phyloP scores from a whole-genome alignment of 1,284 basidiomycete species.

The Trametes hirsuta region DNA sequence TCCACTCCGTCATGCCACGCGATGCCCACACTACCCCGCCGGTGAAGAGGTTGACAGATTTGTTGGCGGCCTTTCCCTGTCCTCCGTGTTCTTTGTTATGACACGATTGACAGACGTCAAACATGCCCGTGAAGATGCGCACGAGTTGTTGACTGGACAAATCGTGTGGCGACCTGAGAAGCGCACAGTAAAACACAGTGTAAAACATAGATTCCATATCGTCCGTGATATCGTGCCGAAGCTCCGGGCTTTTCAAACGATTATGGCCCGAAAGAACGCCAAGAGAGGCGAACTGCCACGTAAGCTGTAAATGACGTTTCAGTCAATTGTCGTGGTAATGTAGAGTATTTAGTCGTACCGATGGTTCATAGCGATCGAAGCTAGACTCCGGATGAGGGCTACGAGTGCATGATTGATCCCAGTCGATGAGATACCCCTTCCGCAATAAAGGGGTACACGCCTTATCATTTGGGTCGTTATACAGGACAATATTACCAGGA shows the following conservation, averaged over 20 bases:
- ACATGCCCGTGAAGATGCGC: too few species aligned
- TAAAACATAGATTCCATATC: conserved; percentile 12
- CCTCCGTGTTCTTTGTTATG: too few species aligned
- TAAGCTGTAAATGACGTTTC: not conserved
- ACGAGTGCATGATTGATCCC: not conserved
- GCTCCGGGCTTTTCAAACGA: too few species aligned
- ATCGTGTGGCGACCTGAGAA: not conserved
- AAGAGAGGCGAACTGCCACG: not conserved
- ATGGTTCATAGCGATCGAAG: not conserved
- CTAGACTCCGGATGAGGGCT: too few species aligned
- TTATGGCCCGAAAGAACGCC: not conserved
- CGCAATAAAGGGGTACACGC: not conserved
- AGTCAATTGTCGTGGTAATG: too few species aligned
- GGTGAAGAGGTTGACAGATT: too few species aligned
- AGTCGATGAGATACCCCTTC: not conserved
- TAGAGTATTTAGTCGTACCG: not conserved
- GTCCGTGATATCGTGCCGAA: not conserved
- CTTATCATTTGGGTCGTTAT: not conserved
- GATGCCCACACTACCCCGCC: too few species aligned
- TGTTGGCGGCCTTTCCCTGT: too few species aligned
- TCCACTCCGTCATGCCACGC: too few species aligned
- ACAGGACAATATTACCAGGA: conserved; percentile 16
- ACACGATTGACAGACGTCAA: too few species aligned
- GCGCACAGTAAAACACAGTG: conserved; percentile 1
- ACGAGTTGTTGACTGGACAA: not conserved